phyloP scores from a whole-genome alignment of 176 grass and related monocot genomes.

The Areca catechu region DNA sequence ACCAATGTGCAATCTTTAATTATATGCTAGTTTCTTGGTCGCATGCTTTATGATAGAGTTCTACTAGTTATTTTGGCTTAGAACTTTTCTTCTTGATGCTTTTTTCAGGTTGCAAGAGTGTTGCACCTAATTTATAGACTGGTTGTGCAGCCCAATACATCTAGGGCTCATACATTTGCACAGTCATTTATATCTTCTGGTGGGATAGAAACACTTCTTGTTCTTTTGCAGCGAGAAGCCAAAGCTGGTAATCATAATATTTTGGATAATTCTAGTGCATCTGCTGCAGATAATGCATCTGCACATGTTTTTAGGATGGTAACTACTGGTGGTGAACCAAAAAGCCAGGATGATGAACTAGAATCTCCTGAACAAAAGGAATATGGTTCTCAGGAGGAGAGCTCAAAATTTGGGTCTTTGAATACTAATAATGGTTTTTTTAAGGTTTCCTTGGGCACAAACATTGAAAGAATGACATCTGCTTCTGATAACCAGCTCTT shows the following conservation, averaged over 20 bases:
- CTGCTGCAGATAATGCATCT: conserved; percentile 20
- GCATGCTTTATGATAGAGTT: not conserved
- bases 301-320: conserved; percentile 22
- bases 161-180: conserved; percentile 78
- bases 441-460: conserved; percentile 19
- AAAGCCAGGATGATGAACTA: conserved; percentile 29
- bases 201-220: conserved; percentile 83
- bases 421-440: conserved; percentile 19
- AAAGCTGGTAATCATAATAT: conserved; percentile 65
- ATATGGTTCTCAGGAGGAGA: conserved; percentile 28
- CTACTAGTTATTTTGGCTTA: not conserved
- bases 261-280: conserved; percentile 41
- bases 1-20: too few species aligned
- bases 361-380: conserved; percentile 35
- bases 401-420: conserved; percentile 22
- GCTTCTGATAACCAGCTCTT: conserved; percentile 48
- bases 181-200: conserved; percentile 75
- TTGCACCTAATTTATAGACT: conserved; percentile 93
- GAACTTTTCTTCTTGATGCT: conserved; percentile 7
- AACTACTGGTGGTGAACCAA: conserved; percentile 24
- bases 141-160: conserved; percentile 82
- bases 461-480: conserved; percentile 39
- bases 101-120: conserved; percentile 87
- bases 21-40: not conserved
- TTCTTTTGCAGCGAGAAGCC: conserved; percentile 82